Evolutionary conservation across 2,329 filamentous ascomycete species (phyloP).

Genomic region (Truncatella angustata): DNA sequence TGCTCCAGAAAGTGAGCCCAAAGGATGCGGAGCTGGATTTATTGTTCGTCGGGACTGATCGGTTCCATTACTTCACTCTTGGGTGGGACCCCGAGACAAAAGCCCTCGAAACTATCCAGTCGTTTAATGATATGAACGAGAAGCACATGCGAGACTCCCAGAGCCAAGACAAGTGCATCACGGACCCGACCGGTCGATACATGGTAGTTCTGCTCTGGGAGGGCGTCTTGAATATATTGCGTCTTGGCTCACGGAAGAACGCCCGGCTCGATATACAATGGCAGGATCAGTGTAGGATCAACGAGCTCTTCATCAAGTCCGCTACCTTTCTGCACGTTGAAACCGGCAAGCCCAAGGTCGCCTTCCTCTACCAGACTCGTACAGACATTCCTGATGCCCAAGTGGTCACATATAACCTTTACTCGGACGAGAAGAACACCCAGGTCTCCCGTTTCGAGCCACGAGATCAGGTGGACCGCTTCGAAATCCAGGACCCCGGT

Average conservation of each 20-base stretch:
- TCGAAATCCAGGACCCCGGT: constrained; percentile 53
- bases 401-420: constrained; percentile 58
- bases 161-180: constrained; percentile 76
- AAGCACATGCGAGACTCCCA: constrained; percentile 72
- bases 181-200: constrained; percentile 73
- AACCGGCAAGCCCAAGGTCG: constrained; percentile 56
- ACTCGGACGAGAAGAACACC: constrained; percentile 55
- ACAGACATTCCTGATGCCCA: constrained; percentile 51
- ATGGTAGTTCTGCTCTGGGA: constrained; percentile 61
- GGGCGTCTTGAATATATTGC: constrained; percentile 55
- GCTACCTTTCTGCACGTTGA: constrained; percentile 57
- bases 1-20: constrained; percentile 78
- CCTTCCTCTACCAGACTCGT: constrained; percentile 56
- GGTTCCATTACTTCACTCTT: constrained; percentile 86
- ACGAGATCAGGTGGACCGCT: constrained; percentile 52
- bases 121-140: constrained; percentile 54
- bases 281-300: constrained; percentile 55
- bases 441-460: constrained; percentile 55
- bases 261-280: constrained; percentile 42
- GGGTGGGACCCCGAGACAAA: constrained; percentile 68
- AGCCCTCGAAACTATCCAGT: constrained; percentile 49
- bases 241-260: constrained; percentile 46
- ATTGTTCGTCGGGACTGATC: constrained; percentile 88
- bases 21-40: constrained; percentile 74
- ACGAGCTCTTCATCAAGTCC: constrained; percentile 59